Base-by-base conservation (phyloP, 371 early-diverging fungal genomes). In the Mucor velutinosus region DNA sequence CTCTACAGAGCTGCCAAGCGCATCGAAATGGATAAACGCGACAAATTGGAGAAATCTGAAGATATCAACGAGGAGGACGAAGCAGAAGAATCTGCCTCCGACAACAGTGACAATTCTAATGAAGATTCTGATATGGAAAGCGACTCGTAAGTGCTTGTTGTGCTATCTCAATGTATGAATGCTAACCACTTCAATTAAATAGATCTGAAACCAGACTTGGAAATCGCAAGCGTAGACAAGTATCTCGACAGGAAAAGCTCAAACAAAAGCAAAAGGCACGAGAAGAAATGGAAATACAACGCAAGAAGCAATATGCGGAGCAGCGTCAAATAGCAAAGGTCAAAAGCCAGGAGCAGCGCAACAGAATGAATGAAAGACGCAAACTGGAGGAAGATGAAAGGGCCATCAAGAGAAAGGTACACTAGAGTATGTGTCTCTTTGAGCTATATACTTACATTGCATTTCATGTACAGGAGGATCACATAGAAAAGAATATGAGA, bases 401-500 rank as follows among this genome's bases (percentile, higher is more conserved):
- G 32, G 64, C 75, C 1, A 60, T 86, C 23, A 78, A 71, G 37
- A 77, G 76, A 67, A 79, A 75, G 76, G 82, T 75, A 67, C 23
- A 32, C 15, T 56, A 5, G 12, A 7, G 10, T 4, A 14, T 14
- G 37, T 12, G 12, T 37, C 14, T 37, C 14, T 14, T 14, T 11
- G 14, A 14, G 14, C 11, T 37, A 14, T 14, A 37, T 14, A 11
- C 14, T 37, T 14, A 37, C 21, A n/a, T 33, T 21, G 21, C 21
- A 27, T 33, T 14, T 58, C 30, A 14, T 37, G 14, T 61, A 43
- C 61, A 83, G 76, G 89, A 87, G 58, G 90, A 89, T 21, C 82
- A 86, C 56, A 65, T 92, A 7, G 91, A 92, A 62, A 86, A 84
- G 47, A 87, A 88, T 41, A 77, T 88, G 70, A 82, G 86, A 56